These are phyloP conservation scores for Tolypocladium amazonense DNA, from an alignment of 2,329 filamentous ascomycete genomes.

Conservation along the genomic window DNA sequence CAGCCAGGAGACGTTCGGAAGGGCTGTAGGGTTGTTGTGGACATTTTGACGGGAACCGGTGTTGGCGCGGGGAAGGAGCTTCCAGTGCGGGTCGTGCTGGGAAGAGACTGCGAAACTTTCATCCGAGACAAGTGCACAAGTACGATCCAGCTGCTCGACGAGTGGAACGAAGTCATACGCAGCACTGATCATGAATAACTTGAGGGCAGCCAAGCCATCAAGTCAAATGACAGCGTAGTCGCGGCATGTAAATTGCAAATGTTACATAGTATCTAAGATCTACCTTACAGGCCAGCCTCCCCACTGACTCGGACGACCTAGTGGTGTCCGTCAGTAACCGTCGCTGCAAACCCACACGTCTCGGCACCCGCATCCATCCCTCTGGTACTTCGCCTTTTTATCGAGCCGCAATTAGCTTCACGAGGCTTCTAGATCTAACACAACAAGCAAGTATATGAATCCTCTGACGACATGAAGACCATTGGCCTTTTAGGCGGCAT, in stretches of 20 bases:
- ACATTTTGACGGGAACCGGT: slow-evolving; percentile 41
- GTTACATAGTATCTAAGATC: no score
- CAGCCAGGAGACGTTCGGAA: slow-evolving; percentile 47
- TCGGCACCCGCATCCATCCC: no score
- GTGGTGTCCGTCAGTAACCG: no score
- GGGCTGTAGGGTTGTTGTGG: slow-evolving; percentile 39
- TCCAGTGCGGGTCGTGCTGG: slow-evolving; percentile 43
- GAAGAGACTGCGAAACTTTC: slow-evolving; percentile 33
- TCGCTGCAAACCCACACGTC: no score
- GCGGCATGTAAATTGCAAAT: no score
- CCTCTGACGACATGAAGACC: neutral
- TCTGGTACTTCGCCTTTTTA: neutral
- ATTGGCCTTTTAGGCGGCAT: neutral
- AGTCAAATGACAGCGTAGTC: no score
- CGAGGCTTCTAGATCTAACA: neutral
- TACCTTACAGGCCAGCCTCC: no score
- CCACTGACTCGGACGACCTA: no score
- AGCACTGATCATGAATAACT: slow-evolving; percentile 13
- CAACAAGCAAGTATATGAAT: no score
- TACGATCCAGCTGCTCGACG: slow-evolving; percentile 31
- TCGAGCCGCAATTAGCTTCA: neutral
- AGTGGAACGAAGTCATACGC: slow-evolving; percentile 30
- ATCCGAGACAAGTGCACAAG: slow-evolving; percentile 32
- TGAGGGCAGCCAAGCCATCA: neutral
- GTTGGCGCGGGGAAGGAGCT: slow-evolving; percentile 35